Base-by-base conservation (phyloP, 2,329 filamentous ascomycete genomes). In the Lachnum nothofagi region DNA sequence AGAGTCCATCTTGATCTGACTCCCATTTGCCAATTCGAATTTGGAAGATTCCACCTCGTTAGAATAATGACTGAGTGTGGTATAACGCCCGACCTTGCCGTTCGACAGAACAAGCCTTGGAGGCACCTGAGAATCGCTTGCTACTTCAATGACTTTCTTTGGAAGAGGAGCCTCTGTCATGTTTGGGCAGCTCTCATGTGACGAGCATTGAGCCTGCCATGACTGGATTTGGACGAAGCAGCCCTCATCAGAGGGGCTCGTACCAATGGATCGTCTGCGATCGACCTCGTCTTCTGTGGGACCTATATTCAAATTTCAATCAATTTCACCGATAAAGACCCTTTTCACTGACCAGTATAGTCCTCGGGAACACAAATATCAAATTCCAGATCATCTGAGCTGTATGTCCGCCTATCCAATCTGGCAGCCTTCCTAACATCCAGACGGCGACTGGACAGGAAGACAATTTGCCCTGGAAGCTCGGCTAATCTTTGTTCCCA, bases 101-200 rank as follows among this genome's bases (percentile, higher is more conserved):
- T 39, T 23, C 12, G 48, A 44, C 4, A 27, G 10, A 12, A 46
- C 19, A 14, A 51, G 19, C 33, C 38, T 39, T 9, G 39, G 33
- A n/a, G 39, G 9, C 6, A 25, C 14, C 2, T 14, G 4, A 20
- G 44, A 27, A 44, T 51, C 44, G 2, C 3, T 34, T 4, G 48
- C 38, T 10, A 51, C 33, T 22, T 51, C 44, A 9, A 51, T 44
- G 31, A 51, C 46, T 38, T 22, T 22, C 38, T 22, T 34, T 38
- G 48, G 48, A n/a, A 51, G 16, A 19, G 25, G 3, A 4, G 34
- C 40, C n/a, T 19, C 17, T 33, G n/a, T 33, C 6, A 19, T 33
- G 12, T 12, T 33, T 23, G 48, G 23, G 38, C 42, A 46, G n/a
- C 22, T 37, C 9, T 46, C 25, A 25, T 45, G 42, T 14, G n/a